phyloP scores from a whole-genome alignment of 768 basidiomycete genomes.

The Leccinum ochraceum region DNA sequence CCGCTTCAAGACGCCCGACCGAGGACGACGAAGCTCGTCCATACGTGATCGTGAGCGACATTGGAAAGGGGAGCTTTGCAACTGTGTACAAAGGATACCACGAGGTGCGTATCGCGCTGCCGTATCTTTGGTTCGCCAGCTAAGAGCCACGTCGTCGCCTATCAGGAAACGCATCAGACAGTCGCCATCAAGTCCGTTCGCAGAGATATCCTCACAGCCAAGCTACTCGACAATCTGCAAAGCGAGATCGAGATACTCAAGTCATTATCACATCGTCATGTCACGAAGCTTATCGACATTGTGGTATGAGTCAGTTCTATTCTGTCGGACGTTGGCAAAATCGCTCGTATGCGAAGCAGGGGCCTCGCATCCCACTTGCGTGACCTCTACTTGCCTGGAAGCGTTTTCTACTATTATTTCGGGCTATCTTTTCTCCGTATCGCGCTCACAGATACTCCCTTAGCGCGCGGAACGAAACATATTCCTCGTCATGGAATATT shows the following conservation, averaged over 20 bases:
- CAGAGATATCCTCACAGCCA: slow-evolving; percentile 81
- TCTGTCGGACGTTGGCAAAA: slow-evolving; percentile 1
- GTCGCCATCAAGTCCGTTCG: slow-evolving; percentile 97
- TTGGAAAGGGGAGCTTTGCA: slow-evolving; percentile 93
- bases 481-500: slow-evolving; percentile 98
- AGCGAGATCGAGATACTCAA: slow-evolving; percentile 98
- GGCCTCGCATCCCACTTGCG: neutral
- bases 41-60: slow-evolving; percentile 73
- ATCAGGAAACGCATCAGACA: slow-evolving; percentile 70
- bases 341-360: neutral
- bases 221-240: slow-evolving; percentile 96
- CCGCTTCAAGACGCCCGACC: slow-evolving; percentile 26
- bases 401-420: neutral
- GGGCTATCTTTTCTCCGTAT: neutral
- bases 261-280: slow-evolving; percentile 87
- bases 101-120: slow-evolving; percentile 53
- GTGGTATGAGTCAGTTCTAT: slow-evolving; percentile 54
- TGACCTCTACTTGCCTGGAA: neutral
- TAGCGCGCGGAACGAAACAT: slow-evolving; percentile 77
- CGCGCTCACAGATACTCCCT: slow-evolving; percentile 10
- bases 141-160: slow-evolving; percentile 4
- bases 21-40: slow-evolving; percentile 76
- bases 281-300: slow-evolving; percentile 91
- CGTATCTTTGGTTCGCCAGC: neutral
- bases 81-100: slow-evolving; percentile 95